Base-by-base conservation (phyloP, 805 yeast species). In the Cyberlindnera samutprakarnensis region DNA sequence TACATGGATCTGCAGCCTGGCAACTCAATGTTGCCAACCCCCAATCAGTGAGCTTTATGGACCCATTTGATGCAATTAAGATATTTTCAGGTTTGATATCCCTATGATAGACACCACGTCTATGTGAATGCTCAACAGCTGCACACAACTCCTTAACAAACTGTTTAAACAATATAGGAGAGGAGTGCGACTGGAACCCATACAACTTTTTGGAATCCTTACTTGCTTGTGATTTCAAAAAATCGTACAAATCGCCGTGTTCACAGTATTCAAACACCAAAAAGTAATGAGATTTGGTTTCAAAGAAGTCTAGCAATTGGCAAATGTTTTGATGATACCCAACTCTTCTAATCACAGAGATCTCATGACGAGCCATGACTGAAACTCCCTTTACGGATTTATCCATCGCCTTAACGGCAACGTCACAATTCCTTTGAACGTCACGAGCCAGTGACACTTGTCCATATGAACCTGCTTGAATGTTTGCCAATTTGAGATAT, bases 21-120 rank as follows among this genome's bases (percentile, higher is more conserved):
- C 46, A 34, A 3, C 41, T 37, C 4, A 48, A 44, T 2, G 79
- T 72, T 15, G 83, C 70, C 31, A 78, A 66, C 0, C 88, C 88
- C 84, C 85, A 79, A 51, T 79, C 87, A 35, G 84, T 77, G 29
- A 79, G 56, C 52, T 79, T 79, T 30, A 78, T 62, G 18, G 67
- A 52, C 28, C 78, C 76, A 31, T 62, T 55, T 4, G 54, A 53
- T 42, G 68, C 68, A 31, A 79, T 56, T 20, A 79, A 56, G 18
- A 79, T 66, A 46, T 79, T 79, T 54, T 79, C 88, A 1, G 88
- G 88, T 53, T 79, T 79, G 36, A 79, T 67, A 49, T 79, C 88
- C 29, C 88, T 61, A 52, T 79, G 88, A 41, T 71, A 78, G 11
- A 79, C 64, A 1, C 79, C 78, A 25, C 59, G 54, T 4, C 68